Conservation (phyloP, 2,329 filamentous ascomycete species). For the Tothia fuscella region DNA sequence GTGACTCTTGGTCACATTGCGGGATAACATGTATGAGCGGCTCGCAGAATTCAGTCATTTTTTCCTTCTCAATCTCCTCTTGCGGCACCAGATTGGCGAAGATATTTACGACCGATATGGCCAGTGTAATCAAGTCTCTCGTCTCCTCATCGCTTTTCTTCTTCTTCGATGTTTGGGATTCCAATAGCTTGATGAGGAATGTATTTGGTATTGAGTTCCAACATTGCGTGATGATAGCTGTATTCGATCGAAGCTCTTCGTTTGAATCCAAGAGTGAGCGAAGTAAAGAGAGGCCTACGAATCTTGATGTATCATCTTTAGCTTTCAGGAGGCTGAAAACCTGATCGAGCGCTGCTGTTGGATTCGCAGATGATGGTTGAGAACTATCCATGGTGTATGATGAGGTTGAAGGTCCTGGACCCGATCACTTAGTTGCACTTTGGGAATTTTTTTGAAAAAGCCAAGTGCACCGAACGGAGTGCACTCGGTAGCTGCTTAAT, state of each 20-base stretch:
- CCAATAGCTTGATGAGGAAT: conserved; percentile 52
- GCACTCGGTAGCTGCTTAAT: no score
- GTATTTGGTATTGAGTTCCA: conserved; percentile 51
- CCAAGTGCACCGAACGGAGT: no score
- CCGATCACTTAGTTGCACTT: no score
- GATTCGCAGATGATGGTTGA: neutral
- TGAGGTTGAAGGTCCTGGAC: no score
- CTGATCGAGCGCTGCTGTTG: conserved; percentile 24
- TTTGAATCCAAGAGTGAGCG: conserved; percentile 55
- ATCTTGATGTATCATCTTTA: conserved; percentile 55
- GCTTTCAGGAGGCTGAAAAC: conserved; percentile 44
- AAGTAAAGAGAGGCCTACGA: conserved; percentile 54
- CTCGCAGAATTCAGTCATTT: conserved; percentile 41
- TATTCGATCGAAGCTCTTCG: conserved; percentile 38
- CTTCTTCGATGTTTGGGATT: conserved; percentile 25
- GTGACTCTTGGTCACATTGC: neutral
- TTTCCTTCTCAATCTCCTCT: conserved; percentile 31
- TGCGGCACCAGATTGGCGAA: conserved; percentile 48
- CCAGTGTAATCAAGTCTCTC: conserved; percentile 51
- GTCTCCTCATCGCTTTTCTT: conserved; percentile 31
- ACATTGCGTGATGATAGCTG: conserved; percentile 33
- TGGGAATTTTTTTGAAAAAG: no score
- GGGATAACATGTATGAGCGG: conserved; percentile 3
- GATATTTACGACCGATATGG: conserved; percentile 50
- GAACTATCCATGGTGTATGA: neutral